Evolutionary conservation across 2,329 filamentous ascomycete genomes (phyloP).

Genomic region (Fusarium sp.): DNA sequence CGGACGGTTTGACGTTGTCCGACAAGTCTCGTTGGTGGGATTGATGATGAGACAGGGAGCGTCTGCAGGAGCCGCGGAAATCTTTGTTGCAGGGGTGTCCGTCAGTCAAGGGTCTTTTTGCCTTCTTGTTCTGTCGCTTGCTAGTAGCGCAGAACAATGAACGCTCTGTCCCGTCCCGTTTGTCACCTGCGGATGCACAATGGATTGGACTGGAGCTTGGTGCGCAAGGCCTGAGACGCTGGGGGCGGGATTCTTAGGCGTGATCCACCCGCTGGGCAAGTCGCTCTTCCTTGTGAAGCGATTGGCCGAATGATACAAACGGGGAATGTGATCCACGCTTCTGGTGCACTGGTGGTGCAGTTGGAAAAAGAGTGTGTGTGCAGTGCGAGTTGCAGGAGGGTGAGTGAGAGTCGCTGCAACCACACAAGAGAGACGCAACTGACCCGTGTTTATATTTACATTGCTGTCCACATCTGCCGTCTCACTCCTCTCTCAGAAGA

Average conservation of each 20-base stretch:
- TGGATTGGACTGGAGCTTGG: constrained; percentile 16
- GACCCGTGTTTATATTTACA: constrained; percentile 23
- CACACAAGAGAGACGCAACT: constrained; percentile 13
- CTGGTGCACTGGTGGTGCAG: not conserved
- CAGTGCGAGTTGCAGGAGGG: not conserved
- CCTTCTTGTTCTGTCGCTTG: not conserved
- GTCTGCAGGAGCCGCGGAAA: constrained; percentile 26
- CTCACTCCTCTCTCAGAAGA: not conserved
- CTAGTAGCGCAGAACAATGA: constrained; percentile 10
- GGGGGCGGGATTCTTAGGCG: not conserved
- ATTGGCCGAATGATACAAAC: constrained; percentile 4
- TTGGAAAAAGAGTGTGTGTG: not conserved
- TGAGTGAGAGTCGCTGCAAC: constrained; percentile 13
- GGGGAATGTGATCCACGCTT: constrained; percentile 3
- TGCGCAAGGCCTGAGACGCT: constrained; percentile 27
- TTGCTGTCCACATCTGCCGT: not conserved
- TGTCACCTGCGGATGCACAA: not conserved
- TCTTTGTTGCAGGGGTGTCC: constrained; percentile 30
- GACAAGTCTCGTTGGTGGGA: constrained; percentile 37
- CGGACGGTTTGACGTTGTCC: constrained; percentile 15
- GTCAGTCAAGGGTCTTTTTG: constrained; percentile 3
- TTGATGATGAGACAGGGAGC: constrained; percentile 14
- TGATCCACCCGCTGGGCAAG: constrained; percentile 19
- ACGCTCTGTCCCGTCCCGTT: not conserved
- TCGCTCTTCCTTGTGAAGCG: not conserved